A percentile compares a stretch with the other conserved stretches of the same genome.
Evolutionary conservation across 1,284 basidiomycete species (phyloP).

Genomic region (Quambalaria eucalypti): DNA sequence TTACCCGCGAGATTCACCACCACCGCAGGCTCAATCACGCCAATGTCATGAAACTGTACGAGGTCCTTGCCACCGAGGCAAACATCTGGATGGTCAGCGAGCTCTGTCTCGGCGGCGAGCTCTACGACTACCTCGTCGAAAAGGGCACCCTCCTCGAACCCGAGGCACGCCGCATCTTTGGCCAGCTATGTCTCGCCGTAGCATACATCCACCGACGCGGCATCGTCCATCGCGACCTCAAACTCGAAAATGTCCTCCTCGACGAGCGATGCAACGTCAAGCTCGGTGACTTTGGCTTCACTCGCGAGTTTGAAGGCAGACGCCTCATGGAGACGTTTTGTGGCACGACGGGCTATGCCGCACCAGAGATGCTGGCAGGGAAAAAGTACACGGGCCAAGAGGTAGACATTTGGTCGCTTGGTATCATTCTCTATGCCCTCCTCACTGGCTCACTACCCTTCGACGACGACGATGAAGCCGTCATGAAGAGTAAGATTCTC

Average conservation of each 20-base stretch:
- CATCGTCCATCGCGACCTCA: constrained; percentile 50
- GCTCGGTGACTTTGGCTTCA: constrained; percentile 91
- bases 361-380: constrained; percentile 86
- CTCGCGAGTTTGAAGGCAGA: constrained; percentile 80
- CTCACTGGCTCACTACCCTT: constrained; percentile 91
- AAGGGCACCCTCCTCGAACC: constrained; percentile 40
- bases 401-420: constrained; percentile 95
- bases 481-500: constrained; percentile 81
- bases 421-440: constrained; percentile 87
- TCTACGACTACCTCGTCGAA: constrained; percentile 51
- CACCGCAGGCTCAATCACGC: constrained; percentile 93
- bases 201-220: constrained; percentile 48
- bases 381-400: constrained; percentile 87
- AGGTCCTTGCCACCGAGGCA: constrained; percentile 90
- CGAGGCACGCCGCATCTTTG: constrained; percentile 47
- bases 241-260: constrained; percentile 54
- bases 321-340: constrained; percentile 86
- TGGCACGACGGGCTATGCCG: constrained; percentile 88
- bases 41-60: constrained; percentile 87
- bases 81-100: constrained; percentile 96
- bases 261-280: constrained; percentile 50
- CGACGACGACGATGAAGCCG: constrained; percentile 84
- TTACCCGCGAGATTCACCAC: constrained; percentile 95
- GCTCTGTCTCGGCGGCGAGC: constrained; percentile 76
- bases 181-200: constrained; percentile 49